A percentile compares a stretch with the other conserved stretches of the same genome.
These are phyloP conservation scores for Corylus americana DNA, from an alignment of 306 rosid species.

Conservation along the genomic window DNA sequence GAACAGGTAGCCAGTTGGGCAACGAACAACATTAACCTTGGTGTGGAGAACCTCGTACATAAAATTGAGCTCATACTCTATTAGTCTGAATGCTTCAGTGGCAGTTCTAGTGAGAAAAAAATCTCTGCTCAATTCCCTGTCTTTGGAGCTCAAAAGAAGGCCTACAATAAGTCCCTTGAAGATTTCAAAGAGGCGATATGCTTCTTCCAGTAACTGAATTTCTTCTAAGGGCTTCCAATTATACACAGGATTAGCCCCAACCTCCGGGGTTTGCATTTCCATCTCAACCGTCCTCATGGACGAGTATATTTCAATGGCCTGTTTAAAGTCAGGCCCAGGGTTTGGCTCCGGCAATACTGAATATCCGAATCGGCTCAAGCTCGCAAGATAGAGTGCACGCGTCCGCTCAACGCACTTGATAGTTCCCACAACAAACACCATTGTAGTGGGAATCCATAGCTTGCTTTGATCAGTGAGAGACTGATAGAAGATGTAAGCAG, in stretches of 20 bases:
- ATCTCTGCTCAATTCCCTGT: constrained; percentile 3
- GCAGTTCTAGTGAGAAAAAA: constrained; percentile 4
- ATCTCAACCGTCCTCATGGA: neutral
- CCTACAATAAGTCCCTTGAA: constrained; percentile 40
- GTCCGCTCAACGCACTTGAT: constrained; percentile 35
- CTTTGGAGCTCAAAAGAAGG: constrained; percentile 21
- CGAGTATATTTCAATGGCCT: neutral
- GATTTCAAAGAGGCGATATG: constrained; percentile 2
- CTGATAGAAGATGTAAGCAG: constrained; percentile 12
- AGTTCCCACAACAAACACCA: constrained; percentile 27
- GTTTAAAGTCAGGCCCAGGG: constrained; percentile 33
- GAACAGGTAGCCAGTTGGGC: constrained; percentile 8
- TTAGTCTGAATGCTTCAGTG: constrained; percentile 5
- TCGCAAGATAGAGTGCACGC: constrained; percentile 29
- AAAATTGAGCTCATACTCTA: constrained; percentile 31
- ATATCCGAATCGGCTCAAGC: constrained; percentile 28
- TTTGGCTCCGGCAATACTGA: constrained; percentile 15
- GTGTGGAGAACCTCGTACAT: constrained; percentile 37
- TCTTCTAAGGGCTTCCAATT: neutral
- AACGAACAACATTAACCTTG: constrained; percentile 15
- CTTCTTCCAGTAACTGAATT: constrained; percentile 14
- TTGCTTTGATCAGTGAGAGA: constrained; percentile 9
- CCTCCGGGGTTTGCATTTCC: neutral
- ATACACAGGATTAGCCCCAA: neutral
- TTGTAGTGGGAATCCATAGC: neutral